phyloP scores from a whole-genome alignment of 257 asterid genomes.

The Cordia subcordata region DNA sequence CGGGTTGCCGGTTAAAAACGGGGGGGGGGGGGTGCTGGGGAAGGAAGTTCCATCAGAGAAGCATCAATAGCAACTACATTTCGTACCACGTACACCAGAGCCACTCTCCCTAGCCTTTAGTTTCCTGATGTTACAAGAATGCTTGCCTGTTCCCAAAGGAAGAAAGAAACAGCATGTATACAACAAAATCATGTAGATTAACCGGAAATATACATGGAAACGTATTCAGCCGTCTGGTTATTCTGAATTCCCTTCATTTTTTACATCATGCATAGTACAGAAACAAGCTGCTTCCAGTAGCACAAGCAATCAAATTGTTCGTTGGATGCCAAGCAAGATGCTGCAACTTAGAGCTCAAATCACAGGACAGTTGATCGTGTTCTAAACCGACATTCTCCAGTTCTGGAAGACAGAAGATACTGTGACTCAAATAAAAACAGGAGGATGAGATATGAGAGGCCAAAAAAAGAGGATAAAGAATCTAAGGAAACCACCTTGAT shows the following conservation, averaged over 20 bases:
- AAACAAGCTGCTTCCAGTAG: slow-evolving; percentile 50
- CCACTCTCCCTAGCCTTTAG: too few species aligned
- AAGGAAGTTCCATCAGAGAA: too few species aligned
- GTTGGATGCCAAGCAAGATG: slow-evolving; percentile 79
- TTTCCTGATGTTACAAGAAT: too few species aligned
- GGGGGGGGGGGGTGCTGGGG: too few species aligned
- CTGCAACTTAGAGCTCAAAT: slow-evolving; percentile 52
- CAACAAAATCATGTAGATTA: background rate
- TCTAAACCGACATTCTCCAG: slow-evolving; percentile 23
- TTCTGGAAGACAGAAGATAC: slow-evolving; percentile 24
- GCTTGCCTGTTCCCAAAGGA: too few species aligned
- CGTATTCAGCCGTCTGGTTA: background rate
- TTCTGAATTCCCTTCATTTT: too few species aligned
- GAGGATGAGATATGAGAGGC: background rate
- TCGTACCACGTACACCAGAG: too few species aligned
- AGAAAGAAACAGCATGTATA: too few species aligned
- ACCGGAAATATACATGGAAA: background rate
- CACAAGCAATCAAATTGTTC: slow-evolving; percentile 55
- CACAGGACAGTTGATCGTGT: slow-evolving; percentile 28
- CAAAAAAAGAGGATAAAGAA: background rate
- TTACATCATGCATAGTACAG: slow-evolving; percentile 34
- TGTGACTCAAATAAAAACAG: background rate
- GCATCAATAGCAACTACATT: too few species aligned
- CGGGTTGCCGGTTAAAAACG: too few species aligned
- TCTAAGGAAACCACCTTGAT: slow-evolving; percentile 31